Evolutionary conservation across 2,329 filamentous ascomycete species (phyloP).

Genomic region (Nothopassalora personata): DNA sequence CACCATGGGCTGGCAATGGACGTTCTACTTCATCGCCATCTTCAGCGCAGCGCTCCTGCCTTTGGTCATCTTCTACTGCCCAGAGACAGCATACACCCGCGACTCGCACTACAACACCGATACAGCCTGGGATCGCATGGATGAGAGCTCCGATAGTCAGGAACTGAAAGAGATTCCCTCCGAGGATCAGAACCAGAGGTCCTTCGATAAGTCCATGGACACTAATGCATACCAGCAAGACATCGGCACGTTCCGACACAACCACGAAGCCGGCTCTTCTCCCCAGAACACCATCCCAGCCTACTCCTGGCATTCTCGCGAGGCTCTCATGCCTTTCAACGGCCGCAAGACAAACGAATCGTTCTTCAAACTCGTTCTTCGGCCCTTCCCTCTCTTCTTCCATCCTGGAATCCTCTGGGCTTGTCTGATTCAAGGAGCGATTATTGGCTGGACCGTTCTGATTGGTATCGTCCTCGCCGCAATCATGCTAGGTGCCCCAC

Average conservation of each 20-base stretch:
- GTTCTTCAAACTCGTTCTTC: constrained; percentile 60
- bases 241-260: neutral
- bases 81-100: constrained; percentile 75
- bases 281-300: constrained; percentile 15
- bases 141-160: constrained; percentile 1
- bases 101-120: constrained; percentile 65
- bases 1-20: constrained; percentile 75
- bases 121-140: constrained; percentile 35
- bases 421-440: constrained; percentile 74
- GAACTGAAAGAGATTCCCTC: constrained; percentile 2
- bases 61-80: constrained; percentile 69
- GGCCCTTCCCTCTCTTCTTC: constrained; percentile 75
- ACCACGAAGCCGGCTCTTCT: constrained; percentile 9
- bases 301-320: constrained; percentile 8
- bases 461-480: constrained; percentile 78
- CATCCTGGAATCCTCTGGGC: constrained; percentile 84
- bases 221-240: neutral
- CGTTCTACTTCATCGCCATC: constrained; percentile 82
- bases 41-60: constrained; percentile 68
- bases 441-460: constrained; percentile 95
- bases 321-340: constrained; percentile 56
- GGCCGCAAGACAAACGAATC: constrained; percentile 72
- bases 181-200: neutral
- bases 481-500: constrained; percentile 73
- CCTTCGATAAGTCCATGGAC: neutral